Percentiles rank a stretch among this genome's conserved stretches.
Conservation (phyloP, 2,329 filamentous ascomycete species). For the Colletotrichum gloeosporioides region DNA sequence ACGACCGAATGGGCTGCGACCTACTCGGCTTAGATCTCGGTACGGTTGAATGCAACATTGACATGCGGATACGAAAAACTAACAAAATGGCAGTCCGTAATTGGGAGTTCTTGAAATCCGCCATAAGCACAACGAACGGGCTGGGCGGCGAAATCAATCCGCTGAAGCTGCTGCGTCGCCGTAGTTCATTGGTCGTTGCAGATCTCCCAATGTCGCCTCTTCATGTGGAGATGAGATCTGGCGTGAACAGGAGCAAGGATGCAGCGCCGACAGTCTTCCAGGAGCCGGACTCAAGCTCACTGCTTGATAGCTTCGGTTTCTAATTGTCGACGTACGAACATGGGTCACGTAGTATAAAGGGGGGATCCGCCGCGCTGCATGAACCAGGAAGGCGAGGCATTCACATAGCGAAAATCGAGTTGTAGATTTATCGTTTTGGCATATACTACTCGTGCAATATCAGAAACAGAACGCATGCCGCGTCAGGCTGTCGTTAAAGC, state of each 20-base stretch:
- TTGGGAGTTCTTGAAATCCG: constrained; percentile 77
- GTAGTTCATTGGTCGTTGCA: constrained; percentile 81
- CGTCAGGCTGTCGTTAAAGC: neutral
- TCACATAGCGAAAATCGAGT: neutral
- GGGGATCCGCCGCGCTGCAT: neutral
- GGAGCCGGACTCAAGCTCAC: constrained; percentile 87
- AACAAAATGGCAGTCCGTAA: constrained; percentile 63
- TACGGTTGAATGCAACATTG: constrained; percentile 43
- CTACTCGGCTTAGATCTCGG: constrained; percentile 84
- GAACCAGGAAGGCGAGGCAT: neutral
- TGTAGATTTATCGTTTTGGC: neutral
- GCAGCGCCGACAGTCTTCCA: constrained; percentile 80
- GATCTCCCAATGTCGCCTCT: constrained; percentile 63
- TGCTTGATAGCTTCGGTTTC: constrained; percentile 94
- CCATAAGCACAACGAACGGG: constrained; percentile 32
- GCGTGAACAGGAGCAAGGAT: constrained; percentile 47
- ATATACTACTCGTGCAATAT: neutral
- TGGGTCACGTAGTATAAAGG: neutral
- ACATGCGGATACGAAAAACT: neutral
- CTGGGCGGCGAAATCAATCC: constrained; percentile 64
- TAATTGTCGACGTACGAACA: constrained; percentile 40
- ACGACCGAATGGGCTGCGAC: constrained; percentile 93
- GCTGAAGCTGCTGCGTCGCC: constrained; percentile 69
- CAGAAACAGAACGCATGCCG: neutral
- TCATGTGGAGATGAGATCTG: constrained; percentile 47